phyloP scores from a whole-genome alignment of 1,139 yeast species.

The Yamadazyma membranifaciens region DNA sequence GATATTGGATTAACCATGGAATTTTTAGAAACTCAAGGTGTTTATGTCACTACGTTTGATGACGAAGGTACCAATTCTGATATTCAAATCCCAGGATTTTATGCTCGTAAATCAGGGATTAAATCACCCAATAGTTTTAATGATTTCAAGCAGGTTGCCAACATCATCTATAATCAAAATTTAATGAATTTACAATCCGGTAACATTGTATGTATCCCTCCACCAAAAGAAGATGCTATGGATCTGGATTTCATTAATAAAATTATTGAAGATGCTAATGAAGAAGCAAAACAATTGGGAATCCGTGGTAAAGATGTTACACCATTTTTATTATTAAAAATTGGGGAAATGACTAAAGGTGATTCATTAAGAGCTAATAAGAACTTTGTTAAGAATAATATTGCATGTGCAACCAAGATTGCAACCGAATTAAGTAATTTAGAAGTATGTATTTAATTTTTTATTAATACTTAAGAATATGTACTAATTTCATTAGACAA shows the following conservation, averaged over 20 bases:
- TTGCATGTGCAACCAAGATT: conserved; percentile 63
- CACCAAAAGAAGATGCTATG: conserved; percentile 65
- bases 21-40: conserved; percentile 86
- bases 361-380: conserved; percentile 68
- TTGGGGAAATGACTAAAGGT: conserved; percentile 68
- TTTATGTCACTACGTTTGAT: conserved; percentile 53
- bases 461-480: conserved; percentile 3
- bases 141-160: conserved; percentile 58
- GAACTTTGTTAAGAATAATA: conserved; percentile 77
- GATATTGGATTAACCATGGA: conserved; percentile 84
- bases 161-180: conserved; percentile 53
- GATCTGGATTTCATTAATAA: conserved; percentile 49
- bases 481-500: conserved; percentile 10
- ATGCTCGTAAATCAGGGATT: conserved; percentile 73
- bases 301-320: conserved; percentile 74
- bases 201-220: conserved; percentile 77
- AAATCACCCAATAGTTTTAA: conserved; percentile 65
- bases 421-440: conserved; percentile 49
- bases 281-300: conserved; percentile 52
- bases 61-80: conserved; percentile 22
- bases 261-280: conserved; percentile 59
- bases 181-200: conserved; percentile 62
- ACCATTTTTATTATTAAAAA: conserved; percentile 68
- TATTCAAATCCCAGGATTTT: conserved; percentile 75
- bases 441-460: conserved; percentile 31